phyloP scores from a whole-genome alignment of 2,329 filamentous ascomycete species.

The Triangularia verruculosa region DNA sequence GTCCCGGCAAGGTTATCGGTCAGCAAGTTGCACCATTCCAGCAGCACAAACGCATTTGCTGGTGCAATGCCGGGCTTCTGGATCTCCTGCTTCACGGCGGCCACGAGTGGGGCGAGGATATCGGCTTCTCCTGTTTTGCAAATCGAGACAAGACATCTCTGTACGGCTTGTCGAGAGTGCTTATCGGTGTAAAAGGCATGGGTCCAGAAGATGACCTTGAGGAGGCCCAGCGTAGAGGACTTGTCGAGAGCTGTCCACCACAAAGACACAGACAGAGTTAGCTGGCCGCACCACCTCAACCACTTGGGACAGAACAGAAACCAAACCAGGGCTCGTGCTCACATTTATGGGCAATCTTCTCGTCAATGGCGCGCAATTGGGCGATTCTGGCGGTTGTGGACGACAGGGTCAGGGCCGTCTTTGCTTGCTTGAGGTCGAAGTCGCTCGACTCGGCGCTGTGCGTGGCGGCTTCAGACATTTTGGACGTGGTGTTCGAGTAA shows the following conservation, averaged over 20 bases:
- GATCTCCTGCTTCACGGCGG: constrained; percentile 67
- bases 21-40: constrained; percentile 84
- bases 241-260: constrained; percentile 43
- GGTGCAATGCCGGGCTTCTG: constrained; percentile 74
- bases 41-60: constrained; percentile 78
- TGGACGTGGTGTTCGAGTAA: constrained; percentile 34
- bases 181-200: constrained; percentile 86
- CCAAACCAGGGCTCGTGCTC: too few species aligned
- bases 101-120: constrained; percentile 62
- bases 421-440: constrained; percentile 50
- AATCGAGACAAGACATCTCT: constrained; percentile 71
- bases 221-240: constrained; percentile 51
- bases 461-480: constrained; percentile 50
- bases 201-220: constrained; percentile 79
- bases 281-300: constrained; percentile 12
- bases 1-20: constrained; percentile 67
- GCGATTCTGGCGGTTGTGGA: constrained; percentile 57
- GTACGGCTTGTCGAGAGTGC: constrained; percentile 76
- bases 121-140: constrained; percentile 54
- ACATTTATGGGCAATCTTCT: constrained; percentile 56
- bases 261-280: constrained; percentile 10
- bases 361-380: constrained; percentile 55
- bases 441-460: constrained; percentile 34
- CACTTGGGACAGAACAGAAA: not conserved
- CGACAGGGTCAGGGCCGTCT: constrained; percentile 56